Evolutionary conservation across 441 rosid genomes (phyloP).

Genomic region (Populus hybrid): DNA sequence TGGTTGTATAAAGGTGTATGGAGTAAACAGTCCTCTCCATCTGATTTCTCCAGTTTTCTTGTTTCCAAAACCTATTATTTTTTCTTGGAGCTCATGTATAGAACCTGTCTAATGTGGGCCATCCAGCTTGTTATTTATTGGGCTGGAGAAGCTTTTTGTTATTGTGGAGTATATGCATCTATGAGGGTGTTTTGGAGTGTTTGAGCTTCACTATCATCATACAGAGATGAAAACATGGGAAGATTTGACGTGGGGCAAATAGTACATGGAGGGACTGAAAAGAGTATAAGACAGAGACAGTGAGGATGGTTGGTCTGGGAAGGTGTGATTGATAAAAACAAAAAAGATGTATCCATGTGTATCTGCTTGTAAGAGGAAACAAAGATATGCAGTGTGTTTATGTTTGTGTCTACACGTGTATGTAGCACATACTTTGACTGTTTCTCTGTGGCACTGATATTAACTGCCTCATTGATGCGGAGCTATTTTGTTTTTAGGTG

Average conservation of each 20-base stretch:
- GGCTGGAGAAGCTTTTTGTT: neutral
- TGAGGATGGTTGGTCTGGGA: neutral
- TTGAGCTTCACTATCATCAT: neutral
- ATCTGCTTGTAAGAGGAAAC: neutral
- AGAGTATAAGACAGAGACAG: neutral
- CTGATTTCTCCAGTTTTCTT: neutral
- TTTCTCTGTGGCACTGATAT: neutral
- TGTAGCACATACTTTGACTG: neutral
- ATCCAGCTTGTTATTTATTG: neutral
- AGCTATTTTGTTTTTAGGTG: conserved; percentile 51
- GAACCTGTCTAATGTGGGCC: neutral
- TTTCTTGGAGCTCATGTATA: neutral
- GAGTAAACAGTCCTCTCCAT: neutral
- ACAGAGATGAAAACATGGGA: neutral
- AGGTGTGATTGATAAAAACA: conserved; percentile 3
- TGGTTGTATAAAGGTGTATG: neutral
- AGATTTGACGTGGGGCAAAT: neutral
- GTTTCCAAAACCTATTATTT: neutral
- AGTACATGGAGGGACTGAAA: neutral
- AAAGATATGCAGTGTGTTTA: neutral
- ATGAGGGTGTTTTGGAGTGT: neutral
- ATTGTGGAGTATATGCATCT: neutral
- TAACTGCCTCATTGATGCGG: neutral
- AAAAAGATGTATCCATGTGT: neutral
- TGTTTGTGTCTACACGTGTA: neutral